Percentiles rank a stretch among this genome's conserved stretches.
Conservation (phyloP, 192 early-diverging fungal species). For the Coemansia biformis region DNA sequence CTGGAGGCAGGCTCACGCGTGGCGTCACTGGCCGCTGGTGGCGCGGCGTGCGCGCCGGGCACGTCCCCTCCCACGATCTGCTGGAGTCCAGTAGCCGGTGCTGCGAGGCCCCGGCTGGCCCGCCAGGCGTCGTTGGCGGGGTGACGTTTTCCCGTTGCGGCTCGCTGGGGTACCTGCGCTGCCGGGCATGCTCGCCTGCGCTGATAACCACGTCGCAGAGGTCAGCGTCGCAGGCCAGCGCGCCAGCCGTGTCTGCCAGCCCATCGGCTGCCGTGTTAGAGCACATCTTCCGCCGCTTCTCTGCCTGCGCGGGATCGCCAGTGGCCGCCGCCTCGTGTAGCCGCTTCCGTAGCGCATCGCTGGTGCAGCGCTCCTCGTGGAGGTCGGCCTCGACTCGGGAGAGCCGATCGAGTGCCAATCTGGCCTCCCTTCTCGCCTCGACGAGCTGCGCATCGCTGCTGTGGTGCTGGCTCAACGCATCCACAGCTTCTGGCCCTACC, state of each 20-base stretch:
- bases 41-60: no score
- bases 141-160: neutral
- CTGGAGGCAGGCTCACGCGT: constrained; percentile 9
- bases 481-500: constrained; percentile 1
- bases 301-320: constrained; percentile 1
- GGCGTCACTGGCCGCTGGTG: constrained; percentile 11
- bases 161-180: constrained; percentile 6
- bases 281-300: constrained; percentile 15
- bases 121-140: neutral
- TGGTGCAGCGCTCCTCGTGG: constrained; percentile 1
- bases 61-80: no score
- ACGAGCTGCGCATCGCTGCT: constrained; percentile 19
- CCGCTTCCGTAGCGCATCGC: constrained; percentile 4
- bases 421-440: constrained; percentile 6
- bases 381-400: constrained; percentile 1
- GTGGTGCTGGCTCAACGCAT: constrained; percentile 7
- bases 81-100: no score
- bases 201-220: constrained; percentile 9
- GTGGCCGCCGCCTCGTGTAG: constrained; percentile 4
- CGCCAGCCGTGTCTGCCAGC: no score
- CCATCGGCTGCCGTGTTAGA: neutral
- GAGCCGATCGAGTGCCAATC: neutral
- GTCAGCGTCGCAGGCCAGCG: neutral
- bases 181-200: constrained; percentile 26
- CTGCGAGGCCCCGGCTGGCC: neutral